Conservation (phyloP, 2,329 filamentous ascomycete species). For the Berkeleyomyces basicola region DNA sequence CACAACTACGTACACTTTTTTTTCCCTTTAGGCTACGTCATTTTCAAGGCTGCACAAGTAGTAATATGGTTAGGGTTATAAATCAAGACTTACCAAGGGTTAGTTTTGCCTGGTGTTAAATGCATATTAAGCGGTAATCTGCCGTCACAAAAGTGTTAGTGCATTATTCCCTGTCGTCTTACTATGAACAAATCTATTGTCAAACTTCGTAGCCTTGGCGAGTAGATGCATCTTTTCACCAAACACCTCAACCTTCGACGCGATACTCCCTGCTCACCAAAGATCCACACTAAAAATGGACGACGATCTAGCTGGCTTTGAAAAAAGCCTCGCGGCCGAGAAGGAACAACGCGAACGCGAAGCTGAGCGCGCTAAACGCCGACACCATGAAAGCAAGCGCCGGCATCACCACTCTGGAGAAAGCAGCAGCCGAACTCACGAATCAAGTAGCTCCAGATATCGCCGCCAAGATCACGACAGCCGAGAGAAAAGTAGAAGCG, state of each 20-base stretch:
- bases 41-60: not conserved
- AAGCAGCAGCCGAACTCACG: conserved; percentile 12
- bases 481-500: not conserved
- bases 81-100: too few species aligned
- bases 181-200: not conserved
- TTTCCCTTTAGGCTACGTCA: not conserved
- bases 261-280: not conserved
- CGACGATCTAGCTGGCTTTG: conserved; percentile 53
- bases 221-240: too few species aligned
- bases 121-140: too few species aligned
- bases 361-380: conserved; percentile 12
- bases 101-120: too few species aligned
- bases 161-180: not conserved
- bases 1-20: too few species aligned
- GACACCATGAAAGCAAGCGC: not conserved
- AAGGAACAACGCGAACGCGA: conserved; percentile 34
- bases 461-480: conserved; percentile 18
- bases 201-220: not conserved
- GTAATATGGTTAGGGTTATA: too few species aligned
- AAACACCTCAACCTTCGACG: not conserved
- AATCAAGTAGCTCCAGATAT: not conserved
- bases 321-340: conserved; percentile 54
- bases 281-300: conserved; percentile 25
- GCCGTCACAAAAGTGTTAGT: too few species aligned
- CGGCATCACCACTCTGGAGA: not conserved